These are phyloP conservation scores for Escovopsis sp. DNA, from an alignment of 2,329 filamentous ascomycete genomes.

Conservation along the genomic window DNA sequence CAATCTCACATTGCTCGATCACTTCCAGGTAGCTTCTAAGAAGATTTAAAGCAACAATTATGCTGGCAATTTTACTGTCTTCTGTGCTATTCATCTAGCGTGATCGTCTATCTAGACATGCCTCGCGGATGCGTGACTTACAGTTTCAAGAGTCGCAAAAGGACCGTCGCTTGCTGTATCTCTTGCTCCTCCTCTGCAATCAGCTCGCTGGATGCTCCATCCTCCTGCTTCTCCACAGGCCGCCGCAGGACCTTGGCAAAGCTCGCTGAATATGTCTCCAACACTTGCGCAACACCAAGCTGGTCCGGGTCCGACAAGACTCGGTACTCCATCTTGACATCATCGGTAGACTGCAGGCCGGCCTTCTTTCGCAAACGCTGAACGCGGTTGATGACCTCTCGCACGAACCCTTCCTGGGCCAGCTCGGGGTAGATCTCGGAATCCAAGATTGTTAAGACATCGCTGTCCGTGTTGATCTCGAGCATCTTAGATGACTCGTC, in stretches of 20 bases:
- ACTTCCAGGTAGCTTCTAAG: conserved; percentile 2
- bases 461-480: conserved; percentile 77
- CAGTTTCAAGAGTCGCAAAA: conserved; percentile 62
- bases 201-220: conserved; percentile 22
- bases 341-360: conserved; percentile 77
- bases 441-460: conserved; percentile 86
- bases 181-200: conserved; percentile 78
- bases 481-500: conserved; percentile 56
- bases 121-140: conserved; percentile 23
- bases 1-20: conserved; percentile 1
- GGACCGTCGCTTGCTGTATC: conserved; percentile 67
- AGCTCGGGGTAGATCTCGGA: conserved; percentile 70
- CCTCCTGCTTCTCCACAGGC: conserved; percentile 43
- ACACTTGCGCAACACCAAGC: conserved; percentile 55
- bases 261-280: conserved; percentile 48
- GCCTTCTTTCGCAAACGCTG: conserved; percentile 91
- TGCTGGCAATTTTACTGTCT: background rate
- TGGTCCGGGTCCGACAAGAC: conserved; percentile 67
- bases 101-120: background rate
- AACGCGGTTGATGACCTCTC: conserved; percentile 87
- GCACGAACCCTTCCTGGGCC: conserved; percentile 72
- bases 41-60: background rate
- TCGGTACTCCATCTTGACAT: conserved; percentile 87
- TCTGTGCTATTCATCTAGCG: conserved; percentile 1
- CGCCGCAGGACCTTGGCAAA: conserved; percentile 69